These are phyloP conservation scores for Sclerotinia spermophila DNA, from an alignment of 2,329 filamentous ascomycete species.

Conservation along the genomic window DNA sequence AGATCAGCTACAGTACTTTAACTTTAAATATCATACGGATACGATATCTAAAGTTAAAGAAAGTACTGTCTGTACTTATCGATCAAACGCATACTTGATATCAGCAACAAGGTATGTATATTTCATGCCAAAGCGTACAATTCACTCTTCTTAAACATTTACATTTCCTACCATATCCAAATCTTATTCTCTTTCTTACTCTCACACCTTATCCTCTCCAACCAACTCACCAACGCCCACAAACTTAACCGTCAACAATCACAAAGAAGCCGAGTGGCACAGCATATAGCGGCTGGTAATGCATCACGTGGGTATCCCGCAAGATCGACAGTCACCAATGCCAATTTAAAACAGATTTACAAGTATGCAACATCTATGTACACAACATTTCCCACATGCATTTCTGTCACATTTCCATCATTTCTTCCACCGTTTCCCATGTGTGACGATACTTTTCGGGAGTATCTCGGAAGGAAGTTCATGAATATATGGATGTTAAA, in stretches of 20 bases:
- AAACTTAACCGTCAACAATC: background rate
- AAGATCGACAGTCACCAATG: background rate
- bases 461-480: background rate
- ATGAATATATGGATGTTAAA: background rate
- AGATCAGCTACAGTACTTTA: background rate
- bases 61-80: background rate
- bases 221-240: background rate
- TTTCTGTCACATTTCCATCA: slow-evolving; percentile 7
- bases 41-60: background rate
- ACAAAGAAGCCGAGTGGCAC: background rate
- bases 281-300: background rate
- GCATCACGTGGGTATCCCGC: background rate
- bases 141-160: background rate
- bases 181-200: background rate
- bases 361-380: background rate
- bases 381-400: background rate
- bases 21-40: background rate
- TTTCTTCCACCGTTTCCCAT: background rate
- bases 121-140: background rate
- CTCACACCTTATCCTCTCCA: background rate
- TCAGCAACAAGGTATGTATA: background rate
- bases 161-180: background rate
- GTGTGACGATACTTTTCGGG: background rate
- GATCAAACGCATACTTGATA: background rate
- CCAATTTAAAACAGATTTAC: background rate